Evolutionary conservation across 768 basidiomycete genomes (phyloP).

Genomic region (Daedalea quercina): DNA sequence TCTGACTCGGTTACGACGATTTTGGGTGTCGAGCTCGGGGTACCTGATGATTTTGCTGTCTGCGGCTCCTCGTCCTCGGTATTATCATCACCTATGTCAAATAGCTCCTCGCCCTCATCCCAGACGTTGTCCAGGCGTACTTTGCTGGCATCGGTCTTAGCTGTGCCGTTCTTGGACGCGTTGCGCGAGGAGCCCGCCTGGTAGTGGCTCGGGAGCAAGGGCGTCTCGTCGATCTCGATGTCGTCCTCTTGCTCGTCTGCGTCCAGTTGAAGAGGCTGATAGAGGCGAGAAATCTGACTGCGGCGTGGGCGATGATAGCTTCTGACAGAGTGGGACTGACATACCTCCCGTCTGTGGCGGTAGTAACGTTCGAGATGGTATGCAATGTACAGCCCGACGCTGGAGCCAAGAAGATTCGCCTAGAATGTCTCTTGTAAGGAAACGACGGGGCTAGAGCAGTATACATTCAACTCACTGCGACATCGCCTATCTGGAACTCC

Average conservation of each 20-base stretch:
- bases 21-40: conserved; percentile 14
- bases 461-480: conserved; percentile 45
- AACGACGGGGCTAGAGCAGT: neutral
- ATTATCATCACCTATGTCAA: conserved; percentile 60
- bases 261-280: conserved; percentile 60
- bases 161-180: conserved; percentile 5
- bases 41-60: neutral
- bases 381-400: conserved; percentile 56
- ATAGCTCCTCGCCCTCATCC: conserved; percentile 75
- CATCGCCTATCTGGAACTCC: conserved; percentile 65
- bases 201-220: conserved; percentile 52
- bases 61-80: conserved; percentile 36
- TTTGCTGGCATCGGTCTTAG: conserved; percentile 15
- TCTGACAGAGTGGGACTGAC: too few species aligned
- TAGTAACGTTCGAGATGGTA: conserved; percentile 72
- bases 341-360: conserved; percentile 71
- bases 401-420: conserved; percentile 77
- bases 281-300: conserved; percentile 68
- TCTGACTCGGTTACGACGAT: conserved; percentile 14
- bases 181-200: conserved; percentile 9
- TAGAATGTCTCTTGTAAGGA: conserved; percentile 21
- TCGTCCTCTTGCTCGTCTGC: conserved; percentile 39
- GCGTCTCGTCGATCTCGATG: conserved; percentile 42
- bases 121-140: conserved; percentile 56
- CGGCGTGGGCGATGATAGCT: too few species aligned